Percentiles rank a stretch among this genome's conserved stretches.
phyloP scores from a whole-genome alignment of 306 rosid species.

The Rosa chinensis region DNA sequence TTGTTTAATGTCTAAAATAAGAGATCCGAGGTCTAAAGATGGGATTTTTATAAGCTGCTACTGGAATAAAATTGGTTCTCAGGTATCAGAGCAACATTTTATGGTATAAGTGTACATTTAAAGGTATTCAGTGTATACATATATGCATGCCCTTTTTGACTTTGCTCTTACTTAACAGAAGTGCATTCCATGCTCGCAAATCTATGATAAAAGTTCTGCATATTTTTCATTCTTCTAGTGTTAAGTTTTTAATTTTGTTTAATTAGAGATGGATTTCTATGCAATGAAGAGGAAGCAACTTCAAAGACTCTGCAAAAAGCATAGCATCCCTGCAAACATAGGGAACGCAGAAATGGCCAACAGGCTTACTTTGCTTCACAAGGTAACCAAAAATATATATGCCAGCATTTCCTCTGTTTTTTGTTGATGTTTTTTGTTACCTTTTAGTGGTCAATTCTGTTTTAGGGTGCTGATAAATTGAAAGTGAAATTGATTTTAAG shows the following conservation, averaged over 20 bases:
- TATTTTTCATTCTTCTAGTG: no score
- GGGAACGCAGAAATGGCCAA: slow-evolving; percentile 41
- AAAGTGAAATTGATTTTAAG: slow-evolving; percentile 14
- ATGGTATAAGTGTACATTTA: background rate
- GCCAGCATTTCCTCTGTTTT: background rate
- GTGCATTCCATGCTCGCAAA: background rate
- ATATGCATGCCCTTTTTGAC: background rate
- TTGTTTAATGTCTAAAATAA: background rate
- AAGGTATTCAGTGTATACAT: background rate
- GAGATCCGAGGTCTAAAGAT: background rate
- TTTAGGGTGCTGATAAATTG: slow-evolving; percentile 1
- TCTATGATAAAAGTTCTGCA: background rate
- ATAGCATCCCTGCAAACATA: slow-evolving; percentile 50
- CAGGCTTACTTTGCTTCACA: slow-evolving; percentile 33
- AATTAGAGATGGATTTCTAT: slow-evolving; percentile 31
- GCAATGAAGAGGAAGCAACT: slow-evolving; percentile 49
- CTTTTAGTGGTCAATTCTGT: background rate
- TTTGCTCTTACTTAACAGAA: background rate
- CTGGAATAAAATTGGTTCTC: no score
- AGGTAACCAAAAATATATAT: slow-evolving; percentile 20
- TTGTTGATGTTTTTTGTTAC: background rate
- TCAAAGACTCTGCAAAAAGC: slow-evolving; percentile 45
- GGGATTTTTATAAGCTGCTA: no score
- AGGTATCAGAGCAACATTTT: background rate
- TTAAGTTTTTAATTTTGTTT: background rate